Evolutionary conservation across 192 early-diverging fungal genomes (phyloP), one percentile per base, ranked within the genome.

Genomic region (Irineochytrium annulatum): DNA sequence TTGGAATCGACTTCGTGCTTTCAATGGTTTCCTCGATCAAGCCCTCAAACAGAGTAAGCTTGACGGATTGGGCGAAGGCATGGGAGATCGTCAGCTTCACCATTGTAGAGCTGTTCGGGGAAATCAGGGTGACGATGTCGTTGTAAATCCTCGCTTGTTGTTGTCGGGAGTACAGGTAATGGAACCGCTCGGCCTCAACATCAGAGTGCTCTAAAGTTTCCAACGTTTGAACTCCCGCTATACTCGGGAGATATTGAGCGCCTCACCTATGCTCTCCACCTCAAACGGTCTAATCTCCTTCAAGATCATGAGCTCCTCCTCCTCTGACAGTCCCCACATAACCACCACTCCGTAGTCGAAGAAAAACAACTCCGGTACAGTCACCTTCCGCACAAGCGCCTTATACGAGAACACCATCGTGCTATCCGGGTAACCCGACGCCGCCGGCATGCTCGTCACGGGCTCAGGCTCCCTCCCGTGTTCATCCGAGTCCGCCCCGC

Each of bases 291-390:
- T 63, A 1, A 96, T 68, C 57, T 90, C 89, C 16, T 75, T 73
- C 41, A 98, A 73, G 33, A 95, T 69, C 43, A 77, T 71, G 24
- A 78, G 70, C 57, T 96, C 93, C 59, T 98, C 92, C 22, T 78
- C 68, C 55, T 88, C 86, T 27, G 85, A 80, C 84, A 95, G 90
- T 31, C 93, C 93, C 95, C 95, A 98, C 62, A 98, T 88, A 0
- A 98, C 95, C 14, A 91, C 83, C 4, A 95, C 93, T 33, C 93
- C 92, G 67, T 94, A 95, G 65, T 94, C 92, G 71, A 98, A 95
- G 51, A 87, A 83, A 63, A 95, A 85, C 43, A 91, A 71, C 69
- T 95, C 91, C 13, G 65, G 65, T 11, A 59, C 57, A n/a, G 65
- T 67, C 14, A 57, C 52, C 20, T 57, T 41, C 26, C 65, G 43